Percentiles rank a stretch among this genome's conserved stretches.
phyloP scores from a whole-genome alignment of 108 stramenopile genomes.

The Epithemia pelagica region DNA sequence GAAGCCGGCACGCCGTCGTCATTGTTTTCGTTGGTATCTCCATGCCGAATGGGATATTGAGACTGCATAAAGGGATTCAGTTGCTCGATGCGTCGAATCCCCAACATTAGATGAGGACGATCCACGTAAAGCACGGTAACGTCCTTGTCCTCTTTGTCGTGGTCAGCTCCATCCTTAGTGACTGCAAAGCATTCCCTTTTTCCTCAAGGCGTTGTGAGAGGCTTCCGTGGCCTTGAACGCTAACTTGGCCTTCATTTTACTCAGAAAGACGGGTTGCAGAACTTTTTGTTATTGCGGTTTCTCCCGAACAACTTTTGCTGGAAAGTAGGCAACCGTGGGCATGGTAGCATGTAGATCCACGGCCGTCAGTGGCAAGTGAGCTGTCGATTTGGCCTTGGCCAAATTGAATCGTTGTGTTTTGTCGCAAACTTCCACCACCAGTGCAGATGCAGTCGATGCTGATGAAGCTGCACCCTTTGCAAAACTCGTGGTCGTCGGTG shows the following conservation, averaged over 20 bases:
- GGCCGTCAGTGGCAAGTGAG: constrained; percentile 59
- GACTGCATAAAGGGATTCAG: constrained; percentile 30
- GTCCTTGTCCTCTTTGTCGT: neutral
- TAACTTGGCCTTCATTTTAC: constrained; percentile 35
- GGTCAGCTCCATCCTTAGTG: constrained; percentile 18
- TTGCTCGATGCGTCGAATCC: constrained; percentile 49
- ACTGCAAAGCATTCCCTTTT: constrained; percentile 62
- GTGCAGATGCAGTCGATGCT: constrained; percentile 29
- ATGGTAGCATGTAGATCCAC: constrained; percentile 63
- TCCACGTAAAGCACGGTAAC: constrained; percentile 22
- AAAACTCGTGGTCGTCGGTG: constrained; percentile 23
- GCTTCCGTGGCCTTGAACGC: constrained; percentile 36
- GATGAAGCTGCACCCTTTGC: constrained; percentile 18
- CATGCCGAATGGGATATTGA: neutral
- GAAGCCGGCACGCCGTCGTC: constrained; percentile 1
- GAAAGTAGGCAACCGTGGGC: constrained; percentile 55
- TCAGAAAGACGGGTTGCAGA: constrained; percentile 20
- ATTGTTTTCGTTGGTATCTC: neutral
- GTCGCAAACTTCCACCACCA: constrained; percentile 71
- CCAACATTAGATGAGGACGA: constrained; percentile 57
- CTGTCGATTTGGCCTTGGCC: constrained; percentile 32
- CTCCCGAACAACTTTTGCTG: constrained; percentile 56
- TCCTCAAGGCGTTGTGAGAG: constrained; percentile 68
- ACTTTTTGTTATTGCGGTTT: neutral
- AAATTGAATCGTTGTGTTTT: constrained; percentile 45